Conservation (phyloP, 1,284 basidiomycete genomes). For the Thecaphora thlaspeos region DNA sequence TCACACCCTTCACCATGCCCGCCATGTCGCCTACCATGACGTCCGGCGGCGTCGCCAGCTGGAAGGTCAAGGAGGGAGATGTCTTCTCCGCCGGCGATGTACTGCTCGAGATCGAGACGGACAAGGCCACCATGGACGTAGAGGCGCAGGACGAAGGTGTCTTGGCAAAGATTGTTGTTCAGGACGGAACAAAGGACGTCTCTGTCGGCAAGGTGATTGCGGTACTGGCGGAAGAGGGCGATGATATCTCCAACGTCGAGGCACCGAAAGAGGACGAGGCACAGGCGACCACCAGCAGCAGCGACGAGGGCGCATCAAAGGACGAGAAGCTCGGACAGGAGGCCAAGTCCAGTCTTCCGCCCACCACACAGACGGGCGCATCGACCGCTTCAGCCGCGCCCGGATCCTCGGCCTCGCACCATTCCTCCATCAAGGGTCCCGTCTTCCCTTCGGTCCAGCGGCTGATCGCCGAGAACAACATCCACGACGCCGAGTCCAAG, state of each 20-base stretch:
- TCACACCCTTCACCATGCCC: slow-evolving; percentile 51
- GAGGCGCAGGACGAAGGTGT: slow-evolving; percentile 61
- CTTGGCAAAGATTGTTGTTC: slow-evolving; percentile 58
- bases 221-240: slow-evolving; percentile 60
- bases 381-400: slow-evolving; percentile 21
- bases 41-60: slow-evolving; percentile 49
- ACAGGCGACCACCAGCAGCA: neutral
- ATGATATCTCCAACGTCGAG: slow-evolving; percentile 58
- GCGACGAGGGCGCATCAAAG: neutral
- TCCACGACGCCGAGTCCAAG: slow-evolving; percentile 50
- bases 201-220: slow-evolving; percentile 58
- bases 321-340: neutral
- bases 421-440: slow-evolving; percentile 17
- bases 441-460: slow-evolving; percentile 58
- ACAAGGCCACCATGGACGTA: slow-evolving; percentile 59
- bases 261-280: slow-evolving; percentile 33
- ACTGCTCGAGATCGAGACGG: slow-evolving; percentile 53
- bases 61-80: slow-evolving; percentile 59
- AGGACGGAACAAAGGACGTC: slow-evolving; percentile 55
- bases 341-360: slow-evolving; percentile 13
- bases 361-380: slow-evolving; percentile 21
- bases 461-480: slow-evolving; percentile 49
- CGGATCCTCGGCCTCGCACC: slow-evolving; percentile 18
- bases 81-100: slow-evolving; percentile 57
- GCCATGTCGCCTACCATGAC: slow-evolving; percentile 58